Evolutionary conservation across 768 basidiomycete genomes (phyloP).

Genomic region (Lactarius sanguifluus): DNA sequence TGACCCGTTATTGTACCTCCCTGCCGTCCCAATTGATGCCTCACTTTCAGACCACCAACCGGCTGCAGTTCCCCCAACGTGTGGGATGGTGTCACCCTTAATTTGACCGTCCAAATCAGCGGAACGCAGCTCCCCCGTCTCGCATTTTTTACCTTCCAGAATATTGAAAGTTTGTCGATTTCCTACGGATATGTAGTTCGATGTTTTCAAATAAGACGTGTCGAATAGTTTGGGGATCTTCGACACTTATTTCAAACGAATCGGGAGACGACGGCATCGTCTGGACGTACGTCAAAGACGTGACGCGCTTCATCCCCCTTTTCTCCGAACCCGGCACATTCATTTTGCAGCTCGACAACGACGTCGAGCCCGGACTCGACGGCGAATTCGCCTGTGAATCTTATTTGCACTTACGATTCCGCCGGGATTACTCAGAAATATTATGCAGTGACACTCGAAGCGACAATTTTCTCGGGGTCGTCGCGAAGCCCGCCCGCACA

Average conservation of each 20-base stretch:
- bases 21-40: background rate
- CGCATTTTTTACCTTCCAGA: slow-evolving; percentile 70
- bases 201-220: background rate
- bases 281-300: too few species aligned
- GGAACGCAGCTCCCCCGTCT: slow-evolving; percentile 76
- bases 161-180: slow-evolving; percentile 63
- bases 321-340: slow-evolving; percentile 63
- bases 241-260: too few species aligned
- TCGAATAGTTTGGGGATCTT: too few species aligned
- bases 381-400: slow-evolving; percentile 68
- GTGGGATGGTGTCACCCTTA: slow-evolving; percentile 74
- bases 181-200: too few species aligned
- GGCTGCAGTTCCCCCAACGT: slow-evolving; percentile 68
- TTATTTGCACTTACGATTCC: background rate
- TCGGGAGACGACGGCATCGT: too few species aligned
- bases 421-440: too few species aligned
- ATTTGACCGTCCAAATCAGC: slow-evolving; percentile 75
- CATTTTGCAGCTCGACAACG: slow-evolving; percentile 74
- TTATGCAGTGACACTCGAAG: too few species aligned
- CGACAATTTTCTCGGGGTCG: too few species aligned
- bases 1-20: slow-evolving; percentile 5
- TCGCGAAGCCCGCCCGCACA: too few species aligned
- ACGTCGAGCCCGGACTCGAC: slow-evolving; percentile 54
- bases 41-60: slow-evolving; percentile 57
- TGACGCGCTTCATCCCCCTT: too few species aligned